A percentile compares a stretch with the other conserved stretches of the same genome.
Conservation (phyloP, 768 basidiomycete species). For the Psilocybe cyanescens region DNA sequence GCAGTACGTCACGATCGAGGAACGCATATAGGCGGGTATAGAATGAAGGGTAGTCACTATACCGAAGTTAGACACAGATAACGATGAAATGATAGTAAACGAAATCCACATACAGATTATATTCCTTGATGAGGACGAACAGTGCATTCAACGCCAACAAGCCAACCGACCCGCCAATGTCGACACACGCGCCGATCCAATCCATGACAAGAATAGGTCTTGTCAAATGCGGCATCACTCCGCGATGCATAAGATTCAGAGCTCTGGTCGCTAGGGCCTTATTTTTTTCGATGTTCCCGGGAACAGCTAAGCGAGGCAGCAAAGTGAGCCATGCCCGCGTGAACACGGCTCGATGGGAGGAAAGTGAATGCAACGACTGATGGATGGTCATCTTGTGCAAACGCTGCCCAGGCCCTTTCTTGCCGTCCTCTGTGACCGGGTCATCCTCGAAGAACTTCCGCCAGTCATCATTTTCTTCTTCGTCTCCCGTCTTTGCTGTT, state of each 20-base stretch:
- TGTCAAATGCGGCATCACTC: conserved; percentile 84
- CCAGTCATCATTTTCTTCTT: conserved; percentile 64
- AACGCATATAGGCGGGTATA: conserved; percentile 92
- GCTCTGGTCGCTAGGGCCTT: conserved; percentile 55
- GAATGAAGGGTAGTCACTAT: conserved; percentile 94
- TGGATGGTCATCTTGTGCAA: conserved; percentile 71
- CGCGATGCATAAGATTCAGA: conserved; percentile 80
- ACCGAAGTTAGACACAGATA: conserved; percentile 4
- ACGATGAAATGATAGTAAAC: background rate
- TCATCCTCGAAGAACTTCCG: conserved; percentile 83
- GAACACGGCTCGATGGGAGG: conserved; percentile 82
- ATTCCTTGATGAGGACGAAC: conserved; percentile 88
- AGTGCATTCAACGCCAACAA: conserved; percentile 90
- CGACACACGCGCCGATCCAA: conserved; percentile 86
- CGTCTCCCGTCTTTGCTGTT: conserved; percentile 32
- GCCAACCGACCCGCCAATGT: conserved; percentile 82
- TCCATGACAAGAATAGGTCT: conserved; percentile 85
- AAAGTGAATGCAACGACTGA: conserved; percentile 75
- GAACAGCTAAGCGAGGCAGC: conserved; percentile 57
- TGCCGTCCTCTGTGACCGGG: conserved; percentile 34
- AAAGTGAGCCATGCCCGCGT: conserved; percentile 80
- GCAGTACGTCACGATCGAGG: conserved; percentile 85
- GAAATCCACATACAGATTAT: conserved; percentile 69
- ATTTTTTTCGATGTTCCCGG: conserved; percentile 36
- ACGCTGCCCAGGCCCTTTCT: conserved; percentile 47